Evolutionary conservation across 768 basidiomycete species (phyloP).

Genomic region (Botryobasidium botryosum): DNA sequence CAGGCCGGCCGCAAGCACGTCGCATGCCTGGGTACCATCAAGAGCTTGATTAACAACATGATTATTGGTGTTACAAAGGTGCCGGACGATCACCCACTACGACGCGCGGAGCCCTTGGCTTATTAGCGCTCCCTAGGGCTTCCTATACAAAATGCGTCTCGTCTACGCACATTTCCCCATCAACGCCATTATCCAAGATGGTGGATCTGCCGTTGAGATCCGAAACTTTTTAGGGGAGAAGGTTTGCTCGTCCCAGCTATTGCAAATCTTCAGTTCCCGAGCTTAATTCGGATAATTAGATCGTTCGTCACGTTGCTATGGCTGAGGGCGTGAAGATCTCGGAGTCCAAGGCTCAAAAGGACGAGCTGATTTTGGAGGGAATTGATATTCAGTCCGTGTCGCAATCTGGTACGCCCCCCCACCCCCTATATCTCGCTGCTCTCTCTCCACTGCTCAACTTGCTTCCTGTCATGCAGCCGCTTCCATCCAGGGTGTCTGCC

Average conservation of each 20-base stretch:
- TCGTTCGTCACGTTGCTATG: conserved; percentile 86
- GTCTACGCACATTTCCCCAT: conserved; percentile 99
- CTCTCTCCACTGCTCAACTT: not conserved
- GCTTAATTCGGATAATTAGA: conserved; percentile 27
- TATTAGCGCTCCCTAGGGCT: conserved; percentile 41
- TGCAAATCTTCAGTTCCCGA: not conserved
- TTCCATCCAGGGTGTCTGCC: conserved; percentile 89
- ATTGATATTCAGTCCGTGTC: conserved; percentile 96
- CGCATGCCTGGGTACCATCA: conserved; percentile 93
- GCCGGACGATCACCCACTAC: conserved; percentile 8
- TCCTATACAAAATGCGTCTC: conserved; percentile 99
- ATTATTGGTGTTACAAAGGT: conserved; percentile 93
- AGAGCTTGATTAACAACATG: conserved; percentile 93
- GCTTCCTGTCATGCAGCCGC: conserved; percentile 38
- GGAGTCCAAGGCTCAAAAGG: conserved; percentile 87
- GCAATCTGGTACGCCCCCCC: conserved; percentile 55
- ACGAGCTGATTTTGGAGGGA: conserved; percentile 85
- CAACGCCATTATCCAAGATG: conserved; percentile 85
- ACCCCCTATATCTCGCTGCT: not conserved
- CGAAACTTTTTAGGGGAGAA: conserved; percentile 93
- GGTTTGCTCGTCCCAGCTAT: conserved; percentile 28
- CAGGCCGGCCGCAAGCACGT: conserved; percentile 97
- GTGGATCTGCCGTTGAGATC: conserved; percentile 61
- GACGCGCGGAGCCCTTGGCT: not conserved
- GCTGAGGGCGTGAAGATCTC: conserved; percentile 65